Evolutionary conservation across 441 rosid species (phyloP).

Genomic region (Isatis lusitanica): DNA sequence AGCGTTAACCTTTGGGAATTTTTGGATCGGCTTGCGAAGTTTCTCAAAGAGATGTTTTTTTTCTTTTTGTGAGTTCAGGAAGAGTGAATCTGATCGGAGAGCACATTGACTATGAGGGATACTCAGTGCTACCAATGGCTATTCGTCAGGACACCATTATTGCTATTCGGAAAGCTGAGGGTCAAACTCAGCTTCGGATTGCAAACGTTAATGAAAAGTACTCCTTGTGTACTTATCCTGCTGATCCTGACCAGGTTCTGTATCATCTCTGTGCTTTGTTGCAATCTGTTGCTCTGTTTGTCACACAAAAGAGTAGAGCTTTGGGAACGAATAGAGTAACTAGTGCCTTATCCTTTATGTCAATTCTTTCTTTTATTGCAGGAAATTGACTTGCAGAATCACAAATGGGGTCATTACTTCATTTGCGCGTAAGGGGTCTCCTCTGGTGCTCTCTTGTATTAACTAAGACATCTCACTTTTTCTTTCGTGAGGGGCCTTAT

Average conservation of each 20-base stretch:
- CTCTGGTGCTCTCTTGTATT: background rate
- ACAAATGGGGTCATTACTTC: constrained; percentile 96
- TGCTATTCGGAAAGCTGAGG: constrained; percentile 64
- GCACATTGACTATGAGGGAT: constrained; percentile 96
- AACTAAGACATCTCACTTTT: background rate
- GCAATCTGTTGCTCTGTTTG: background rate
- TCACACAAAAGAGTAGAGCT: background rate
- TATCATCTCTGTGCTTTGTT: background rate
- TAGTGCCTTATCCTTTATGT: constrained; percentile 2
- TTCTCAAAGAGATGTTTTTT: background rate
- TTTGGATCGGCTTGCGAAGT: background rate
- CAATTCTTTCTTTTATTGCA: constrained; percentile 30
- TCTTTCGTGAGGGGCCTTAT: background rate
- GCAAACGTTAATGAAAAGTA: constrained; percentile 82
- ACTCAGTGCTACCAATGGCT: constrained; percentile 97
- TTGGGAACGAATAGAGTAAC: background rate
- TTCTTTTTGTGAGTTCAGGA: constrained; percentile 42
- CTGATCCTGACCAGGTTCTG: constrained; percentile 80
- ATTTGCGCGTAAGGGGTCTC: constrained; percentile 69
- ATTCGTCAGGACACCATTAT: constrained; percentile 89
- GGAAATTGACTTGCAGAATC: constrained; percentile 88
- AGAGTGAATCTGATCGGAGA: constrained; percentile 96
- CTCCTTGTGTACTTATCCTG: constrained; percentile 67
- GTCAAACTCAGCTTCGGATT: constrained; percentile 55
- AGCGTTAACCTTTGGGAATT: background rate